Evolutionary conservation across 768 basidiomycete species (phyloP).

Genomic region (Podaxis sp.): DNA sequence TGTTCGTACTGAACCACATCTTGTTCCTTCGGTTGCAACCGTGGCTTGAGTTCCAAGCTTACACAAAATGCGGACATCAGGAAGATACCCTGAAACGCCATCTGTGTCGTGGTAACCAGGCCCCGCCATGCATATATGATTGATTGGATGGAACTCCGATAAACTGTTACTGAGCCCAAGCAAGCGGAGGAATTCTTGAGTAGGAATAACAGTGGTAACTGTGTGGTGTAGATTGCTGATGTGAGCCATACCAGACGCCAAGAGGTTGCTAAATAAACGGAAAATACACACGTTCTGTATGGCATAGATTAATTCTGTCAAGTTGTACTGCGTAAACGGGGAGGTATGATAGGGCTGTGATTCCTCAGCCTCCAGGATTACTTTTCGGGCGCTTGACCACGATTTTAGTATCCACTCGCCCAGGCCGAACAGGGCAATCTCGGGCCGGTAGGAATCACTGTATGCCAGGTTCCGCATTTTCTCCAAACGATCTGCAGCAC

Average conservation of each 20-base stretch:
- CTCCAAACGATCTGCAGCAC: constrained; percentile 67
- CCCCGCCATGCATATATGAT: constrained; percentile 63
- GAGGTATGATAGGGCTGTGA: constrained; percentile 36
- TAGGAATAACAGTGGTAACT: constrained; percentile 75
- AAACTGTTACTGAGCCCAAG: constrained; percentile 77
- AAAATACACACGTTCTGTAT: constrained; percentile 63
- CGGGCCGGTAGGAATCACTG: constrained; percentile 72
- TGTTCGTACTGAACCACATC: constrained; percentile 45
- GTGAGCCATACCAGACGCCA: constrained; percentile 12
- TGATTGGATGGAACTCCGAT: constrained; percentile 72
- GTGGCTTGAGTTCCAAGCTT: constrained; percentile 65
- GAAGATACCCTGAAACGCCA: constrained; percentile 85
- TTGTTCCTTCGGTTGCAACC: constrained; percentile 56
- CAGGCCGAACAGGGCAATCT: constrained; percentile 78
- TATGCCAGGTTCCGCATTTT: constrained; percentile 71
- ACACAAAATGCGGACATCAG: constrained; percentile 84
- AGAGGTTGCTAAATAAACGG: constrained; percentile 17
- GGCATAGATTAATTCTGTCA: constrained; percentile 59
- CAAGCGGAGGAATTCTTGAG: constrained; percentile 70
- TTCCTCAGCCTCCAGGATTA: constrained; percentile 51
- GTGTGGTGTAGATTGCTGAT: constrained; percentile 12
- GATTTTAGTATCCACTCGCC: constrained; percentile 80
- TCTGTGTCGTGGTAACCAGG: constrained; percentile 56
- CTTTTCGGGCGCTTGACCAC: constrained; percentile 64
- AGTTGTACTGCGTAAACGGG: constrained; percentile 51